Conservation (phyloP, 441 rosid species). For the Manihot esculenta region DNA sequence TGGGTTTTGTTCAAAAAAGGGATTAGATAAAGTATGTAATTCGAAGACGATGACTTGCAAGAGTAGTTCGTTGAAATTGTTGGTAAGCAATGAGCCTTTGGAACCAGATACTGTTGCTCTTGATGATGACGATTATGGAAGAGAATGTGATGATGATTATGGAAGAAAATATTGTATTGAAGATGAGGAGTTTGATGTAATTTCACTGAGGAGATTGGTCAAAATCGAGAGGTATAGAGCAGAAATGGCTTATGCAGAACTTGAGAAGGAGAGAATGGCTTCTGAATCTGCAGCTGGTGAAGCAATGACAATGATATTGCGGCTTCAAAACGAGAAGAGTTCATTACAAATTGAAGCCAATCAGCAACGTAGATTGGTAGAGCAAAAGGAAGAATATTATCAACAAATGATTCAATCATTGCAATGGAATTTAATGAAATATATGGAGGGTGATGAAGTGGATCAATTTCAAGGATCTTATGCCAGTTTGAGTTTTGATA, state of each 20-base stretch:
- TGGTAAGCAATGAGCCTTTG: not conserved
- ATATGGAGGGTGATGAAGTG: conserved; percentile 31
- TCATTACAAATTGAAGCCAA: conserved; percentile 54
- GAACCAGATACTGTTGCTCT: conserved; percentile 6
- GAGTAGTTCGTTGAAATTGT: conserved; percentile 18
- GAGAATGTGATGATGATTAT: conserved; percentile 27
- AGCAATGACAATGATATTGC: conserved; percentile 81
- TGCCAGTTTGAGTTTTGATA: conserved; percentile 12
- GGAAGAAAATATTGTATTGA: conserved; percentile 42
- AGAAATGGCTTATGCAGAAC: conserved; percentile 41
- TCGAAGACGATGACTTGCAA: conserved; percentile 24
- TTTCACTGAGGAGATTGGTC: conserved; percentile 52
- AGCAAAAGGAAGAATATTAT: conserved; percentile 54
- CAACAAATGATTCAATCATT: conserved; percentile 56
- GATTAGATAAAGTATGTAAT: conserved; percentile 19
- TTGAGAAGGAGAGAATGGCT: conserved; percentile 75
- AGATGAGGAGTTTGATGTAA: conserved; percentile 52
- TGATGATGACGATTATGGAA: conserved; percentile 24
- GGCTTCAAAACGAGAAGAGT: conserved; percentile 73
- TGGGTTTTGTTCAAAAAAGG: conserved; percentile 28
- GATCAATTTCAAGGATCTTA: conserved; percentile 23
- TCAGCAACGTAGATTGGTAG: conserved; percentile 55
- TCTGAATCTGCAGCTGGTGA: conserved; percentile 73
- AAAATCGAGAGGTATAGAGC: conserved; percentile 56
- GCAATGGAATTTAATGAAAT: conserved; percentile 50